A percentile compares a stretch with the other conserved stretches of the same genome.
Evolutionary conservation across 129 eudicot genomes (phyloP).

Genomic region (Smallanthus sonchifolius): DNA sequence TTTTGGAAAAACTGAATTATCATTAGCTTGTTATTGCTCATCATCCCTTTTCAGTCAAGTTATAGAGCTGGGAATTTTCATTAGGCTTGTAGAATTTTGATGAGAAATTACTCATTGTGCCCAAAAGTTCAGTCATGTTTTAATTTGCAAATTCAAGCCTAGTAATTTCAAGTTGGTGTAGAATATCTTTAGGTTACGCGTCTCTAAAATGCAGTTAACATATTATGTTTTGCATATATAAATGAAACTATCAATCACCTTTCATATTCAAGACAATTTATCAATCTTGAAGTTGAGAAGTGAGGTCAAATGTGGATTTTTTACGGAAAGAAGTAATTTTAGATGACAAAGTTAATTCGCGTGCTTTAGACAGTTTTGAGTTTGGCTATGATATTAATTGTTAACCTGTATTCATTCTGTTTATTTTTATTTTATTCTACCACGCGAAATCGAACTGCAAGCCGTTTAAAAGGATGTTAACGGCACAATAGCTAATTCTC

Average conservation of each 20-base stretch:
- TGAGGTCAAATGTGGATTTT: not conserved
- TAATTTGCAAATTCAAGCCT: not conserved
- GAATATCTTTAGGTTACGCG: not conserved
- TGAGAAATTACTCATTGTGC: not conserved
- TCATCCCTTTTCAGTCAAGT: no score
- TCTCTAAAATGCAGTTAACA: not conserved
- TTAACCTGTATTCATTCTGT: not conserved
- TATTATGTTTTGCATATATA: not conserved
- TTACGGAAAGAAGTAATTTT: not conserved
- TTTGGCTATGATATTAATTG: not conserved
- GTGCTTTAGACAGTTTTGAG: not conserved
- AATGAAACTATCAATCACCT: not conserved
- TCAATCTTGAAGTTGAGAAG: slow-evolving; percentile 10
- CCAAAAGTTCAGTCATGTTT: not conserved
- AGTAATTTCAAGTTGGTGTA: no score
- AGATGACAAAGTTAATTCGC: not conserved
- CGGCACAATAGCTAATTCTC: not conserved
- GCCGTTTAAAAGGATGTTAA: not conserved
- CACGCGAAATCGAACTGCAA: not conserved
- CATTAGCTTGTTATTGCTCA: no score
- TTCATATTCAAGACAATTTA: not conserved
- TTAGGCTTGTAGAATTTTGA: not conserved
- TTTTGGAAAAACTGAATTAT: no score
- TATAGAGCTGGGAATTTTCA: not conserved
- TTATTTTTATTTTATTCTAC: not conserved